A percentile compares a stretch with the other conserved stretches of the same genome.
These are phyloP conservation scores for Xanthoceras sorbifolium DNA, from an alignment of 345 rosid species.

Conservation along the genomic window DNA sequence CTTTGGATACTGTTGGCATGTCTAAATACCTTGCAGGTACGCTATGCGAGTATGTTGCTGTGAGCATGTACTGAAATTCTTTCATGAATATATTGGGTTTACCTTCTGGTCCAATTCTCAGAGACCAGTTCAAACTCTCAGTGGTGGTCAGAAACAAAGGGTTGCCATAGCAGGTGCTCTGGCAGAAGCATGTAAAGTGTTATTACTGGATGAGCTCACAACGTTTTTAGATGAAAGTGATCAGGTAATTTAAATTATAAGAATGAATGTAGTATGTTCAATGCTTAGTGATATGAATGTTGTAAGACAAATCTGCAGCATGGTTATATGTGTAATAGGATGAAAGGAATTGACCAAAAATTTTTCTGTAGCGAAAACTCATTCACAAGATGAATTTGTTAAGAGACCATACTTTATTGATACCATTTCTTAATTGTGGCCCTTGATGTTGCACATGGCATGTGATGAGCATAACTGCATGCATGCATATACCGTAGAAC, in stretches of 20 bases:
- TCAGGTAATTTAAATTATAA: constrained; percentile 50
- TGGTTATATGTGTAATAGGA: background rate
- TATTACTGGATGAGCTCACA: constrained; percentile 89
- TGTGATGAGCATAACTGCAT: background rate
- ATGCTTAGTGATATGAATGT: background rate
- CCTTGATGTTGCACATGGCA: background rate
- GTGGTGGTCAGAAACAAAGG: constrained; percentile 98
- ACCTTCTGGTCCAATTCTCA: constrained; percentile 32
- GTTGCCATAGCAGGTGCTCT: constrained; percentile 96
- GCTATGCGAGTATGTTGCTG: constrained; percentile 1
- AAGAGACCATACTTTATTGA: background rate
- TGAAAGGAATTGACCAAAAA: background rate
- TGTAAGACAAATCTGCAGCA: background rate
- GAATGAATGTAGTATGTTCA: background rate
- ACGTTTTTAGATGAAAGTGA: constrained; percentile 86
- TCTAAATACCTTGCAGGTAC: constrained; percentile 60
- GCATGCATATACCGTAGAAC: background rate
- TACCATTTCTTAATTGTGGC: background rate
- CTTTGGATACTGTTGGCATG: constrained; percentile 84
- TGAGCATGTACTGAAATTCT: background rate
- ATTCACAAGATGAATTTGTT: background rate
- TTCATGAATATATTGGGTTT: background rate
- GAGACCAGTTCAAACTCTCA: constrained; percentile 95
- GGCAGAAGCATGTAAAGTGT: constrained; percentile 90
- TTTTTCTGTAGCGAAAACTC: background rate